A percentile compares a stretch with the other conserved stretches of the same genome.
These are phyloP conservation scores for Magnolia changhungtana DNA, from an alignment of 164 flowering plant genomes.

Conservation along the genomic window DNA sequence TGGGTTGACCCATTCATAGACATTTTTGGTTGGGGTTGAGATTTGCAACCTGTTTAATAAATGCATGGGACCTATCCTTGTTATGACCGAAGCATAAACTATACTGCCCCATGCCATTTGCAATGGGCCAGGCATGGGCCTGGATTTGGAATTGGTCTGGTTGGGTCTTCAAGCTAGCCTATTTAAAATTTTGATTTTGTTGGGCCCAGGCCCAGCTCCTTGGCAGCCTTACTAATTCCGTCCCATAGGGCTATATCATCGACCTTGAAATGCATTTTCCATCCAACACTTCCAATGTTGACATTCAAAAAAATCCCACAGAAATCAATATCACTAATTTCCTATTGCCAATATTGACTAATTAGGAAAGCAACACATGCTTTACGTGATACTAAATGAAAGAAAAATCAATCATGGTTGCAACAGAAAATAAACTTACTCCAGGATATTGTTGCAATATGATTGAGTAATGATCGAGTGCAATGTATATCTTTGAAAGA, in stretches of 20 bases:
- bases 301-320: background rate
- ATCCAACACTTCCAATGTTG: background rate
- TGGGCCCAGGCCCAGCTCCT: background rate
- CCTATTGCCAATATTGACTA: background rate
- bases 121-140: too few relatives aligned
- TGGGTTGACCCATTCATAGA: too few relatives aligned
- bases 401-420: background rate
- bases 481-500: constrained; percentile 82
- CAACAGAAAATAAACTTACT: constrained; percentile 43
- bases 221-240: background rate
- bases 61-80: too few relatives aligned
- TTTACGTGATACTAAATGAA: background rate
- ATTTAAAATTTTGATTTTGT: background rate
- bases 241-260: background rate
- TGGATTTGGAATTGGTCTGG: too few relatives aligned
- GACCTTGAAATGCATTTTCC: background rate
- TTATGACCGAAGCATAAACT: too few relatives aligned
- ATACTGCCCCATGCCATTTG: too few relatives aligned
- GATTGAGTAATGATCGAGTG: constrained; percentile 92
- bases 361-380: background rate
- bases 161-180: too few relatives aligned
- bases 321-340: background rate
- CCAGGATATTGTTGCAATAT: constrained; percentile 89
- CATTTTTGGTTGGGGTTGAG: too few relatives aligned
- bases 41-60: too few relatives aligned